Base-by-base conservation (phyloP, 2,329 filamentous ascomycete species). In the Colletotrichum ledebouriae region DNA sequence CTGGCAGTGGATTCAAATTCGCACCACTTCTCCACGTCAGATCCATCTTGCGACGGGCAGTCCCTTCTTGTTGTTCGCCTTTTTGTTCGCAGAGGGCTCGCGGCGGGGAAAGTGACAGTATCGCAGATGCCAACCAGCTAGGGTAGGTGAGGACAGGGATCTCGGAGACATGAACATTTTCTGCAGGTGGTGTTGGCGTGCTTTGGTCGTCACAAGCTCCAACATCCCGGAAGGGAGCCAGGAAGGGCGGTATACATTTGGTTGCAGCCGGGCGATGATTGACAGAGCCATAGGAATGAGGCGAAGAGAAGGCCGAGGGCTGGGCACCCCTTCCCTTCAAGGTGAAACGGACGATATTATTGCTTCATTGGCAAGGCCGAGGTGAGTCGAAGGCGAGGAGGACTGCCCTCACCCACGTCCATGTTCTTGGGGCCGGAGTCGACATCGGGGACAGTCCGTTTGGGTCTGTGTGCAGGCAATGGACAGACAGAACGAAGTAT, bases 261-360 rank as follows among this genome's bases (percentile, higher is more conserved):
- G 33, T 29, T 29, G 29, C 29, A n/a, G 53, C 42, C 53, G 58
- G 58, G 64, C 52, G 25, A 63, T 57, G n/a, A 34, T 37, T 29
- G 52, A 37, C 20, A n/a, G n/a, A n/a, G 11, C 22, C 10, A 53
- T 20, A 39, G 42, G 39, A 49, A 49, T 59, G 65, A 68, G 61
- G 65, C 55, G 61, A 59, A 44, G 55, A 53, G 46, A 37, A 49
- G 39, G 46, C 60, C 39, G 29, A 64, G 65, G 59, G 39, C 41
- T 59, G 47, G 61, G 39, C 61, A 39, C 22, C 39, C 60, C 60
- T 39, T 64, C 60, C 13, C 41, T 49, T 59, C 65, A 49, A 50
- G 55, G 55, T 59, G 65, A 65, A 65, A 68, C 65, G 65, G 55
- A 34, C 42, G 42, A 65, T 46, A 47, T 65, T 59, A 50, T 59